Percentiles rank a stretch among this genome's conserved stretches.
Conservation (phyloP, 371 early-diverging fungal genomes). For the Circinella umbellata region DNA sequence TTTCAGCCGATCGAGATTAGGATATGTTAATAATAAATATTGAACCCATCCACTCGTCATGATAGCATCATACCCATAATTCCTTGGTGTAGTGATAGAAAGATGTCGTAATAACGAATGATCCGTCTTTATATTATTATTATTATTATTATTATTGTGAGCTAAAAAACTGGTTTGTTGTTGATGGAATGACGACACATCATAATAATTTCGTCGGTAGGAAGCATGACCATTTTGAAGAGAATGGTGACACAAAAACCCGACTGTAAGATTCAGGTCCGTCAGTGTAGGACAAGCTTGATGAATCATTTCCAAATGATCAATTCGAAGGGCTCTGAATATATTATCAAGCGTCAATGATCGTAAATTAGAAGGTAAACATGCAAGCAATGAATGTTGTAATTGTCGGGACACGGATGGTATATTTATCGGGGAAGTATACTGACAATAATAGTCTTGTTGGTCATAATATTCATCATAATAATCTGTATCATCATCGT, state of each 20-base stretch:
- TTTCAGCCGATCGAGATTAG: background rate
- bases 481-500: background rate
- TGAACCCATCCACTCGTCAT: constrained; percentile 2
- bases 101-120: background rate
- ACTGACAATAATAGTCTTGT: background rate
- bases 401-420: background rate
- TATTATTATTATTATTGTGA: background rate
- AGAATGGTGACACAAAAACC: background rate
- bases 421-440: background rate
- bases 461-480: constrained; percentile 1
- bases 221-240: background rate
- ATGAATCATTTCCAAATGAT: background rate
- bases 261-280: background rate
- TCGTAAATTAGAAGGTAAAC: background rate
- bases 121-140: background rate
- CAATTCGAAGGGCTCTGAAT: background rate
- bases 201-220: background rate
- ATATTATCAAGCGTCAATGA: background rate
- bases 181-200: background rate
- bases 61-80: background rate
- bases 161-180: background rate
- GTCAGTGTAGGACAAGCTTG: constrained; percentile 4
- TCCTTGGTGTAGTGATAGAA: background rate
- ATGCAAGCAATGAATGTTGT: background rate
- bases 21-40: background rate